phyloP scores from a whole-genome alignment of 1,139 yeast genomes.

The Scheffersomyces stambukii region DNA sequence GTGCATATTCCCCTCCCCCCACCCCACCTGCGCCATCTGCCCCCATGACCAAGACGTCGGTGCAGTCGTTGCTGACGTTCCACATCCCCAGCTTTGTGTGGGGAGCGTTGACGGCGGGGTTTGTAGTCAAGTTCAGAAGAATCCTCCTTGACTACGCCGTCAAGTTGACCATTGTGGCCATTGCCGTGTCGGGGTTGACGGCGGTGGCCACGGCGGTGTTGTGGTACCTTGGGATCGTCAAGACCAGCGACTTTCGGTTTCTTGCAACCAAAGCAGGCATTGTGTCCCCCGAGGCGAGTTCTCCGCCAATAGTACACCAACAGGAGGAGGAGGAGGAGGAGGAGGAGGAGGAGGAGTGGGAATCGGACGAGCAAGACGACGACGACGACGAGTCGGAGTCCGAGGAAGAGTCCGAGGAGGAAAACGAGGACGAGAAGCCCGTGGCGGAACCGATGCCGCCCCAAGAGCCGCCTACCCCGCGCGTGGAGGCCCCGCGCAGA shows the following conservation, averaged over 20 bases:
- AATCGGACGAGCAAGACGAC: background rate
- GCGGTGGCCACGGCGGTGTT: conserved; percentile 15
- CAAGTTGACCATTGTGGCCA: conserved; percentile 9
- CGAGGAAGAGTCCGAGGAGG: background rate
- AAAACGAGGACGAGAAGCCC: background rate
- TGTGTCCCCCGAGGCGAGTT: background rate
- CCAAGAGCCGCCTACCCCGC: conserved; percentile 4
- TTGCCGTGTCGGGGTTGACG: conserved; percentile 17
- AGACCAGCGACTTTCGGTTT: background rate
- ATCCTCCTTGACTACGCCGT: conserved; percentile 3
- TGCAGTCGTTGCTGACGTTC: conserved; percentile 10
- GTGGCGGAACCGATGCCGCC: conserved; percentile 4
- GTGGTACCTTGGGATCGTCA: conserved; percentile 27
- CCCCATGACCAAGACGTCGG: background rate
- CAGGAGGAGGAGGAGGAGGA: conserved; percentile 1
- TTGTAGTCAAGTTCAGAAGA: conserved; percentile 4
- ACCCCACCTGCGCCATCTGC: too few relatives aligned
- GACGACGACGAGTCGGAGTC: background rate
- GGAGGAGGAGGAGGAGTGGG: background rate
- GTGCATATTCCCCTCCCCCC: too few relatives aligned
- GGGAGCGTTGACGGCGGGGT: conserved; percentile 18
- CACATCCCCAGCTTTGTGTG: conserved; percentile 30
- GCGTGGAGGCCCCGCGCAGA: too few relatives aligned
- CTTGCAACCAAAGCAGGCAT: background rate
- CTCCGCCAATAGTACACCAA: background rate